Evolutionary conservation across 495 filamentous ascomycete species (phyloP), one percentile per base, ranked within the genome.

Genomic region (Penicillium flavigenum): DNA sequence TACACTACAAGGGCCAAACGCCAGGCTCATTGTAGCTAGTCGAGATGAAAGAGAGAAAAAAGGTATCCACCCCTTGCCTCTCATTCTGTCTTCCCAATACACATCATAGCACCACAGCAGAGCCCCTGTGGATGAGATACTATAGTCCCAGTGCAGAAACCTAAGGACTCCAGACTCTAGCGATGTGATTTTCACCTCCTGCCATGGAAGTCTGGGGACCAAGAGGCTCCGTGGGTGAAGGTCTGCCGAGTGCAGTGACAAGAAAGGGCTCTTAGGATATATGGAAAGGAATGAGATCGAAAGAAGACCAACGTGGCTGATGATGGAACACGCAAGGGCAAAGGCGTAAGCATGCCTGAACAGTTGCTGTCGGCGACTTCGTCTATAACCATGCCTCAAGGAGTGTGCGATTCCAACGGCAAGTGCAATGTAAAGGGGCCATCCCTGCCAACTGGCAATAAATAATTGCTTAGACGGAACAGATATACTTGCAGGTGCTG

Each of bases 71-170:
- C 39, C 39, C 39, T 43, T 43, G 39, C 17, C 39, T 43, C 17
- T 43, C 39, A 43, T 43, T 43, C n/a, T 43, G 39, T 43, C 39
- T 43, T 43, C 11, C 39, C 39, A 43, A 43, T 43, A 43, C 39
- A 43, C 39, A 43, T 43, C 39, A 43, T 43, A 43, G 39, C 39
- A 43, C 39, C 39, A 43, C 11, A 43, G 39, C 39, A 43, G 39
- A 43, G 39, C 6, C 39, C 39, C 39, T 16, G n/a, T 43, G 39
- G 43, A 22, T 45, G 43, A 45, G 6, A 45, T 24, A 24, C 5
- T 45, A 45, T 45, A 45, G 43, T 45, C 43, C 43, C 43, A 45
- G 17, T 45, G 43, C 17, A 45, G 43, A 45, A 45, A 45, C 7
- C 43, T 22, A 7, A 45, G 22, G 20, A 45, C 20, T 24, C 43